Percentiles rank a stretch among this genome's conserved stretches.
phyloP scores from a whole-genome alignment of 2,329 filamentous ascomycete species.

The Dendrostoma leiphaemia region DNA sequence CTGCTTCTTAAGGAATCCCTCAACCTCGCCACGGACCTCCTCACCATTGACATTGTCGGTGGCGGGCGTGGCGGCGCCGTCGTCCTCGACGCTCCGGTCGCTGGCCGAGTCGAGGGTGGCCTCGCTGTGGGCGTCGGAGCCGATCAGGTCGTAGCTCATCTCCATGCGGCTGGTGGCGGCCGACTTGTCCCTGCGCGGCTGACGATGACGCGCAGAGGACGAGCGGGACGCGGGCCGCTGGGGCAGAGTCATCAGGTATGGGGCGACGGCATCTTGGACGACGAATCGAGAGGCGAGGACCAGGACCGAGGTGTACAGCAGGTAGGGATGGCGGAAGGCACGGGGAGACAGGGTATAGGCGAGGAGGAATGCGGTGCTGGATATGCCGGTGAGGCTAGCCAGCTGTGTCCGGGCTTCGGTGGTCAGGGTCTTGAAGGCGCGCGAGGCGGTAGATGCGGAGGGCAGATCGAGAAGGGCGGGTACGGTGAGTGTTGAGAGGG shows the following conservation, averaged over 20 bases:
- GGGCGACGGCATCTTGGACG: slow-evolving; percentile 47
- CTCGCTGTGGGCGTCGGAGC: slow-evolving; percentile 48
- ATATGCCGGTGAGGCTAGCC: slow-evolving; percentile 64
- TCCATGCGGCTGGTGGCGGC: slow-evolving; percentile 54
- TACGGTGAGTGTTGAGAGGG: slow-evolving; percentile 73
- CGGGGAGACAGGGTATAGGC: slow-evolving; percentile 76
- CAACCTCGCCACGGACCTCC: slow-evolving; percentile 56
- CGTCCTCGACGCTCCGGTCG: slow-evolving; percentile 44
- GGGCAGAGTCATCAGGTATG: slow-evolving; percentile 35
- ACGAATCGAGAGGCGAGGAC: slow-evolving; percentile 59
- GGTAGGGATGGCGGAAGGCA: slow-evolving; percentile 78
- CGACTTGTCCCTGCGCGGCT: slow-evolving; percentile 20
- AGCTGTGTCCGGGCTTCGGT: slow-evolving; percentile 63
- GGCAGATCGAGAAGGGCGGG: slow-evolving; percentile 80
- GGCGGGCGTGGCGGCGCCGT: slow-evolving; percentile 37
- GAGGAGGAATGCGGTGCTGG: slow-evolving; percentile 69
- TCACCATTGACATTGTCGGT: slow-evolving; percentile 56
- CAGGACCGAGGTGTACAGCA: slow-evolving; percentile 78
- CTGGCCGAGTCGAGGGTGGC: slow-evolving; percentile 37
- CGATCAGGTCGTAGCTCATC: slow-evolving; percentile 69
- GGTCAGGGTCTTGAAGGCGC: slow-evolving; percentile 68
- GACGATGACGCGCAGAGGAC: slow-evolving; percentile 7
- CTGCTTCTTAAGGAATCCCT: slow-evolving; percentile 54
- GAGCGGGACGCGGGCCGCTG: slow-evolving; percentile 7
- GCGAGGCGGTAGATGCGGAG: slow-evolving; percentile 67